phyloP scores from a whole-genome alignment of 176 grass and related monocot genomes.

The Musa schizocarpa region DNA sequence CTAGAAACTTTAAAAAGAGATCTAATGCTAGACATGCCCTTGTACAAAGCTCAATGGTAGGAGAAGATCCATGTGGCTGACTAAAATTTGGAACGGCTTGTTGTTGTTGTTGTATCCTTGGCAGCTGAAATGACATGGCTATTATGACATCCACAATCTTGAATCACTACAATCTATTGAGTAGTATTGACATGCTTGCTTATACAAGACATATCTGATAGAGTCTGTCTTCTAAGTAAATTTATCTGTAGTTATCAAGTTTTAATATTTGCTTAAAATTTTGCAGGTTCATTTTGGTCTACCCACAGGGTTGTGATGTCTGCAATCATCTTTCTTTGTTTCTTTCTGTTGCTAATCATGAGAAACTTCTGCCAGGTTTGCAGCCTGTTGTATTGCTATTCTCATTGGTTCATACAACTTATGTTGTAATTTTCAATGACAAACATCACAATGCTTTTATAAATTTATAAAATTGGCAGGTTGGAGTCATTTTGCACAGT shows the following conservation, averaged over 20 bases:
- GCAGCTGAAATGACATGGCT: background rate
- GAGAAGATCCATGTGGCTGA: no score
- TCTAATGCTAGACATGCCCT: no score
- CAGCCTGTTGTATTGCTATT: slow-evolving; percentile 12
- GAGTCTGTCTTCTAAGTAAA: background rate
- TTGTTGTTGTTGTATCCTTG: background rate
- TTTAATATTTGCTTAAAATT: slow-evolving; percentile 4
- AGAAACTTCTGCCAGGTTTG: slow-evolving; percentile 90
- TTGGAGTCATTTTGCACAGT: slow-evolving; percentile 96
- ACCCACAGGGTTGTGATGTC: slow-evolving; percentile 98
- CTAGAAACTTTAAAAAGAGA: no score
- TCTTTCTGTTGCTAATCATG: slow-evolving; percentile 97
- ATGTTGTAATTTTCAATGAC: slow-evolving; percentile 6
- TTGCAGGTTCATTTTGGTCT: slow-evolving; percentile 97
- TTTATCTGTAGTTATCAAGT: background rate
- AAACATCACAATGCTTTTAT: slow-evolving; percentile 17
- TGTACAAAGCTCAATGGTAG: no score
- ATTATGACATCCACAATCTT: background rate
- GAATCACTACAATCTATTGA: background rate
- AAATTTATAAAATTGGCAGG: slow-evolving; percentile 51
- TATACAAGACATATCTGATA: background rate
- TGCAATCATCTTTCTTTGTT: slow-evolving; percentile 96
- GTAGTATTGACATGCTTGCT: background rate
- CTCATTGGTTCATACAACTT: slow-evolving; percentile 15
- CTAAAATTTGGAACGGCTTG: no score